Base-by-base conservation (phyloP, 2,329 filamentous ascomycete genomes). In the Eutypella sp. region DNA sequence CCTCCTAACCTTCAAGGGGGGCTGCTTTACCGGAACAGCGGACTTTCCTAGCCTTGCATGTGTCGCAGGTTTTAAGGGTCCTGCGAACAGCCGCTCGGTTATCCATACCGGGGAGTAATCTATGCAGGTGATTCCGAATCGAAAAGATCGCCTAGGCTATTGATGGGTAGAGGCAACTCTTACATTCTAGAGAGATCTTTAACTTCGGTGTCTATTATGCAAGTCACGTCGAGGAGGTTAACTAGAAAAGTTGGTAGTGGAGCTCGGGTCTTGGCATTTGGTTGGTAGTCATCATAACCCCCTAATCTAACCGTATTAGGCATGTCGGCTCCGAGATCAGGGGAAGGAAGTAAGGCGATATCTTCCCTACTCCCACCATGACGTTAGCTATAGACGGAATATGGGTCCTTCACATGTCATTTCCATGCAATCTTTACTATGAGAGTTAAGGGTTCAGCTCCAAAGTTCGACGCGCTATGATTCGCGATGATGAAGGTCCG, bases 41-140 rank as follows among this genome's bases (percentile, higher is more conserved):
- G 18, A 70, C 67, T 51, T 70, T 70, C 34, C 67, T 64, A n/a
- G 54, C 47, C 51, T 68, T 68, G 55, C 67, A 70, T 34, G 59
- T 55, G 51, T 69, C 65, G 53, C 67, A 70, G 5, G 64, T 61
- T 48, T 59, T 66, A 46, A 56, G 56, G n/a, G 40, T 41, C 11
- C 41, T 51, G 31, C 47, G 40, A 31, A 18, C 23, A 27, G 25
- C 24, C 25, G 13, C 25, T 29, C 13, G 25, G 13, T 29, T 13
- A 8, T 29, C 25, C 25, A 29, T 29, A 7, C 13, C 25, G 25
- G 25, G 13, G 25, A 13, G 25, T 29, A 29, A 29, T 13, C 25
- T 29, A 29, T 13, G 25, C 13, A 29, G 13, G 25, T 29, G 25
- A 13, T 7, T 29, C 13, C 25, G 13, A n/a, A n/a, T n/a, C n/a